Percentiles rank a stretch among this genome's conserved stretches.
These are phyloP conservation scores for Phalaenopsis aphrodite DNA, from an alignment of 106 monocot species.

Conservation along the genomic window DNA sequence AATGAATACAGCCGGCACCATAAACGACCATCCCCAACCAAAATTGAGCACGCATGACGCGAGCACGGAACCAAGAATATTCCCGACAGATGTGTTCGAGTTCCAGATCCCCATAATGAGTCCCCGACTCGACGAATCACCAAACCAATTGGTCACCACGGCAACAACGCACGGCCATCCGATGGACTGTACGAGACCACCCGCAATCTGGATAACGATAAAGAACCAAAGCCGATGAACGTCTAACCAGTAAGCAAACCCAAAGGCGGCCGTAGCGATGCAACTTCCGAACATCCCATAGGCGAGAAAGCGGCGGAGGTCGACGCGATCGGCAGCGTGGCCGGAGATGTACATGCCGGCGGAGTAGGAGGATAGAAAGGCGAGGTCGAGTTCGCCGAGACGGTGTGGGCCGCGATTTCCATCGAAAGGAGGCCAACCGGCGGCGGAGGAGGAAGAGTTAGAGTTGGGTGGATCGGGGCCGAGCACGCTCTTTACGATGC, in stretches of 20 bases:
- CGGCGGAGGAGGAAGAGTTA: neutral
- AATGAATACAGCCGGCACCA: slow-evolving; percentile 48
- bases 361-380: slow-evolving; percentile 83
- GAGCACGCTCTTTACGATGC: slow-evolving; percentile 82
- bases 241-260: slow-evolving; percentile 43
- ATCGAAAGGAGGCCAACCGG: slow-evolving; percentile 67
- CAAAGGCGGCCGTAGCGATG: slow-evolving; percentile 37
- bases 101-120: slow-evolving; percentile 92
- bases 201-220: slow-evolving; percentile 40
- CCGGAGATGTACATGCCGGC: slow-evolving; percentile 74
- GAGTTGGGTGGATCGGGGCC: slow-evolving; percentile 19
- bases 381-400: slow-evolving; percentile 90
- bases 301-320: slow-evolving; percentile 61
- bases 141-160: slow-evolving; percentile 93
- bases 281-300: slow-evolving; percentile 47
- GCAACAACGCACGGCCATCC: slow-evolving; percentile 93
- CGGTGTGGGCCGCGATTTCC: slow-evolving; percentile 59
- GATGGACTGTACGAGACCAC: slow-evolving; percentile 64
- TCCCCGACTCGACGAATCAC: slow-evolving; percentile 41
- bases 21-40: slow-evolving; percentile 96
- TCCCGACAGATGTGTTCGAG: slow-evolving; percentile 83
- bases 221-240: slow-evolving; percentile 55
- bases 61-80: slow-evolving; percentile 76
- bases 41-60: slow-evolving; percentile 72
- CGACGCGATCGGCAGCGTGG: slow-evolving; percentile 60